Evolutionary conservation across 2,329 filamentous ascomycete species (phyloP).

Genomic region (Penicillium sumatraense): DNA sequence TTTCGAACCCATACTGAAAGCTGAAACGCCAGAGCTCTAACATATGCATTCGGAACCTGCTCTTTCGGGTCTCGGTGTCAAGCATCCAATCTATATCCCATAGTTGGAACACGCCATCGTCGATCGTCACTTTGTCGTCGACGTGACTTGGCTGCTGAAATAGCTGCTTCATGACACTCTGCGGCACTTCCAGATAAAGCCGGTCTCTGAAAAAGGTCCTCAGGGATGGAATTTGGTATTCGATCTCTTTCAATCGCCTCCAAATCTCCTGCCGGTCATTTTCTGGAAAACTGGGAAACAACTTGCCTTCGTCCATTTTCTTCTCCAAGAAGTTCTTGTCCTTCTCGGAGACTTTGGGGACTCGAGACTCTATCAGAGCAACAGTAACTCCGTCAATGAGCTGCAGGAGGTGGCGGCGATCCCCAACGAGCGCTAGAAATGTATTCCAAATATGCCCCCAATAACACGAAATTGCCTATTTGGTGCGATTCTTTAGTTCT

Average conservation of each 20-base stretch:
- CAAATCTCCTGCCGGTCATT: constrained; percentile 1
- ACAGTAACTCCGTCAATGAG: constrained; percentile 13
- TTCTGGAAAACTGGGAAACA: constrained; percentile 2
- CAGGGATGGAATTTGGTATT: constrained; percentile 16
- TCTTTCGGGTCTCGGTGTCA: neutral
- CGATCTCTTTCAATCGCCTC: constrained; percentile 12
- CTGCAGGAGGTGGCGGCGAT: neutral
- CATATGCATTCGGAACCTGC: neutral
- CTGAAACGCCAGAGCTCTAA: constrained; percentile 22
- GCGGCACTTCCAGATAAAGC: constrained; percentile 14
- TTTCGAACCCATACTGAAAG: constrained; percentile 21
- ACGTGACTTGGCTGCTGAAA: neutral
- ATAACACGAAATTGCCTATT: constrained; percentile 18
- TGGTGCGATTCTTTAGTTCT: neutral
- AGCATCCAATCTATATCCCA: constrained; percentile 1
- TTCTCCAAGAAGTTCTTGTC: neutral
- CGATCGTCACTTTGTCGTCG: constrained; percentile 11
- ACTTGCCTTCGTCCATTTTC: constrained; percentile 1
- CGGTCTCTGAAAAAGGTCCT: constrained; percentile 21
- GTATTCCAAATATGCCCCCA: constrained; percentile 12
- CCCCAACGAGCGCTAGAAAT: constrained; percentile 2
- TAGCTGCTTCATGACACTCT: constrained; percentile 10
- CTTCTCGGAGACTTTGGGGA: constrained; percentile 10
- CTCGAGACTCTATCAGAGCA: constrained; percentile 9
- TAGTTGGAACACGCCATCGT: constrained; percentile 5